phyloP scores from a whole-genome alignment of 2,329 filamentous ascomycete genomes.

The Zalaria obscura region DNA sequence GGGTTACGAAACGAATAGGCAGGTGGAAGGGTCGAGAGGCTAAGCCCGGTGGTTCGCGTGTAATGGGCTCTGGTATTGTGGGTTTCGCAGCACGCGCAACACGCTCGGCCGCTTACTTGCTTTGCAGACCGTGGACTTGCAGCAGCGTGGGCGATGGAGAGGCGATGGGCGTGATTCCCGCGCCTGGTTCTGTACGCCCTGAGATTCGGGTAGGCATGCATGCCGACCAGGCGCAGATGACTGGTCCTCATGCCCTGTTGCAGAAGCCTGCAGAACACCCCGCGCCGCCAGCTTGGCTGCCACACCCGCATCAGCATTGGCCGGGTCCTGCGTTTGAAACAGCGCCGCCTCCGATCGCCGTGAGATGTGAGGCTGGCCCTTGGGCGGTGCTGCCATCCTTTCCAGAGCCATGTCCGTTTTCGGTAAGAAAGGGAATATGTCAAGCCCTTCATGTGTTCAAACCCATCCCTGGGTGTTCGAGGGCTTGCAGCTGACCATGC shows the following conservation, averaged over 20 bases:
- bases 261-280: not conserved
- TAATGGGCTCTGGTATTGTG: not conserved
- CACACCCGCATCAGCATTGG: too few species aligned
- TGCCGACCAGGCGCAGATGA: not conserved
- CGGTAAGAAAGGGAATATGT: too few species aligned
- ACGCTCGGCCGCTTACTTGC: not conserved
- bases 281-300: not conserved
- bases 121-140: not conserved
- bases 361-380: too few species aligned
- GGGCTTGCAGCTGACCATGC: too few species aligned
- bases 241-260: not conserved
- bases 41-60: not conserved
- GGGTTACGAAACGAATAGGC: too few species aligned
- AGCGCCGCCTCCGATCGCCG: too few species aligned
- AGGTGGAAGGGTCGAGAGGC: not conserved
- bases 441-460: too few species aligned
- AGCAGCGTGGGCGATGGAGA: not conserved
- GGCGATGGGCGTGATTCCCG: not conserved
- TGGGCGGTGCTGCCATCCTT: too few species aligned
- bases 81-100: not conserved
- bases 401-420: too few species aligned
- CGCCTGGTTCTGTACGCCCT: not conserved
- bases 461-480: too few species aligned
- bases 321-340: too few species aligned
- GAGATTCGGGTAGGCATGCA: not conserved